Percentiles rank a stretch among this genome's conserved stretches.
Evolutionary conservation across 129 eudicot species (phyloP).

Genomic region (Escallonia herrerae): DNA sequence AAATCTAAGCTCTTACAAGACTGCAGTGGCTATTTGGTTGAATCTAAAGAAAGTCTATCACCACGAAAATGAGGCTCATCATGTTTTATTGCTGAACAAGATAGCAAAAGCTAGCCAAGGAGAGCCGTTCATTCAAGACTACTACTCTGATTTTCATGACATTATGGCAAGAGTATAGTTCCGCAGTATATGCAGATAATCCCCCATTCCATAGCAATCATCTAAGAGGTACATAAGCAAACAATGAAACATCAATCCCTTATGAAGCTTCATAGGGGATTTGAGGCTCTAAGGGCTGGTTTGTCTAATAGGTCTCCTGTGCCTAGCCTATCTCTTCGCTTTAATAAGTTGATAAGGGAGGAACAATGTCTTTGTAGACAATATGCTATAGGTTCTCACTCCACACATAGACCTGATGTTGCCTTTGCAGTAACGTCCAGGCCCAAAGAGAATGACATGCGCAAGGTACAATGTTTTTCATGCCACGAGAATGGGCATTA

Average conservation of each 20-base stretch:
- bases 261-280: background rate
- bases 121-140: background rate
- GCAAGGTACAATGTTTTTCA: background rate
- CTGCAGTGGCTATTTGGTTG: no score
- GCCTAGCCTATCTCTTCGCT: background rate
- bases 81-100: no score
- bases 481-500: background rate
- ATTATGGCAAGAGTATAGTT: no score
- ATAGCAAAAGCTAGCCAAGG: no score
- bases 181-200: background rate
- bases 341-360: no score
- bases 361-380: background rate
- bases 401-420: background rate
- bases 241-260: background rate
- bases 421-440: background rate
- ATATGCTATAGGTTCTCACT: background rate
- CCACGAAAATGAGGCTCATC: no score
- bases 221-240: no score
- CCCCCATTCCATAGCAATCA: background rate
- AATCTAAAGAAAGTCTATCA: no score
- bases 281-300: background rate
- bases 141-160: background rate
- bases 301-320: background rate
- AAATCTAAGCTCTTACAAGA: no score
- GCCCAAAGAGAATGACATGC: background rate